phyloP scores from a whole-genome alignment of 345 rosid species.

The Dimocarpus longan region DNA sequence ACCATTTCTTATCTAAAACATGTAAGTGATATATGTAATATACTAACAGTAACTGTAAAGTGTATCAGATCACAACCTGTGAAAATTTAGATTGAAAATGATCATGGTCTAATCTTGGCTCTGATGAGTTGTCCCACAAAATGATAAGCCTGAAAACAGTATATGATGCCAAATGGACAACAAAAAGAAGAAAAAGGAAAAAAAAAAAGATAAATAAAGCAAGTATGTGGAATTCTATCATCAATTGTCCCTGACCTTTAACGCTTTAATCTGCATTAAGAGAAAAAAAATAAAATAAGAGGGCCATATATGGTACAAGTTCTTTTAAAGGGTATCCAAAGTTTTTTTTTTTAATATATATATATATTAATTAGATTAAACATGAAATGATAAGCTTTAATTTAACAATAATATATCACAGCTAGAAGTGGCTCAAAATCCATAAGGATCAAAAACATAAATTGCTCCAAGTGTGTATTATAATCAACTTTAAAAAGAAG shows the following conservation, averaged over 20 bases:
- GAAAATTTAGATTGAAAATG: neutral
- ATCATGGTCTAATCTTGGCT: neutral
- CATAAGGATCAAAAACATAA: slow-evolving; percentile 36
- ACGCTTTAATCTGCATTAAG: slow-evolving; percentile 30
- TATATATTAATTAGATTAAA: neutral
- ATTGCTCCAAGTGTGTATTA: neutral
- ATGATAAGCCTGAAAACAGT: no score
- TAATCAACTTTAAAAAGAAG: neutral
- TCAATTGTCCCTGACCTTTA: slow-evolving; percentile 23
- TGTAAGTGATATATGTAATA: no score
- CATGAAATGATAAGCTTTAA: slow-evolving; percentile 10
- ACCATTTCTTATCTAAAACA: neutral
- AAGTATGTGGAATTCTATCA: slow-evolving; percentile 26
- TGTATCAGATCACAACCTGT: neutral
- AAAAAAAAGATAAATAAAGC: slow-evolving; percentile 10
- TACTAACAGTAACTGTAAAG: neutral
- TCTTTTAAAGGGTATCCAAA: slow-evolving; percentile 45
- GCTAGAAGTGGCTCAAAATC: slow-evolving; percentile 10
- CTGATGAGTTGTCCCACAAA: no score
- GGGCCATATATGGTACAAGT: slow-evolving; percentile 15
- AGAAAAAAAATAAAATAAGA: slow-evolving; percentile 4
- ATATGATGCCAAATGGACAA: no score
- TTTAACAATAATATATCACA: slow-evolving; percentile 15
- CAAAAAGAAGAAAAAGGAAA: slow-evolving; percentile 5
- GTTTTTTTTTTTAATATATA: slow-evolving; percentile 13